These are phyloP conservation scores for Cylindricascospora bacillispora DNA, from an alignment of 1,139 yeast species.

Conservation along the genomic window DNA sequence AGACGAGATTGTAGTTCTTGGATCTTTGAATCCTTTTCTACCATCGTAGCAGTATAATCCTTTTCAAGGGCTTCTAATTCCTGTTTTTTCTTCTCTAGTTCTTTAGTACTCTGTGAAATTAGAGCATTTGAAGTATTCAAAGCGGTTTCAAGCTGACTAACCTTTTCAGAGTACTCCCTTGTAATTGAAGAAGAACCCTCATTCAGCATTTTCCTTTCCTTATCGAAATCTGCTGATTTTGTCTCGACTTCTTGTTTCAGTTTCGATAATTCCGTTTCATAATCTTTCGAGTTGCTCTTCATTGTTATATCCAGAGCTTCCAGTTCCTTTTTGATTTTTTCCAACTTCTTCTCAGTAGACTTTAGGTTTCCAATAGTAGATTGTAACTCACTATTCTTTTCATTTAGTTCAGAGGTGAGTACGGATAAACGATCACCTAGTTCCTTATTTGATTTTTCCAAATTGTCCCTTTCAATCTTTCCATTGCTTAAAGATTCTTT, in stretches of 20 bases:
- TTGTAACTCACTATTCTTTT: not conserved
- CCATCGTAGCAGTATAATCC: not conserved
- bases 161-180: slow-evolving; percentile 37
- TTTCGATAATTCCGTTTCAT: not conserved
- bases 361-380: not conserved
- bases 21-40: too few species aligned
- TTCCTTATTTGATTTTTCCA: not conserved
- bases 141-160: slow-evolving; percentile 27
- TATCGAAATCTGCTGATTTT: slow-evolving; percentile 36
- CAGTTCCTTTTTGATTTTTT: slow-evolving; percentile 1
- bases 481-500: not conserved
- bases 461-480: not conserved
- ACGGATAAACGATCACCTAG: not conserved
- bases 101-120: slow-evolving; percentile 4
- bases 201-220: slow-evolving; percentile 35
- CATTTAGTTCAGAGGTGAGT: not conserved
- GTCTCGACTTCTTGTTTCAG: slow-evolving; percentile 11
- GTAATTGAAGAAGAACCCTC: slow-evolving; percentile 39
- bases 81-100: slow-evolving; percentile 8
- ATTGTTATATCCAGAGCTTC: slow-evolving; percentile 2
- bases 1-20: too few species aligned
- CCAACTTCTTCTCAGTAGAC: not conserved
- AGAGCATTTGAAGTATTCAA: slow-evolving; percentile 7
- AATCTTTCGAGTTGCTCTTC: not conserved
- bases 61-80: slow-evolving; percentile 2